A percentile compares a stretch with the other conserved stretches of the same genome.
These are phyloP conservation scores for Xerocomus potaroensis DNA, from an alignment of 768 basidiomycete species.

Conservation along the genomic window DNA sequence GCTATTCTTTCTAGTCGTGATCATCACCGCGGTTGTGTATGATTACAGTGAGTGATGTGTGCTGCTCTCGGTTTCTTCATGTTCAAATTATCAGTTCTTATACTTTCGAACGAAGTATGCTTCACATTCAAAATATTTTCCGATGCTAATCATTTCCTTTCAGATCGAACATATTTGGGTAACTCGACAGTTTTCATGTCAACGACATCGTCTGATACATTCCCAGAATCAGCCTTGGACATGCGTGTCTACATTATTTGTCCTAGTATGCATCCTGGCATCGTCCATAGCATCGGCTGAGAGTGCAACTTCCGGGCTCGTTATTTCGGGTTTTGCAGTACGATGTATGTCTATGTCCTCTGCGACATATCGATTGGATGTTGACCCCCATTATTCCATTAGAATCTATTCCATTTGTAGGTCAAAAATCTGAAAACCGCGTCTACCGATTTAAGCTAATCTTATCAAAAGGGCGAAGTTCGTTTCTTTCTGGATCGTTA, in stretches of 20 bases:
- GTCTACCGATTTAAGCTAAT: background rate
- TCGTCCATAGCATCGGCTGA: background rate
- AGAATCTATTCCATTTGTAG: background rate
- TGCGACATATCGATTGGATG: background rate
- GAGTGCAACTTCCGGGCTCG: background rate
- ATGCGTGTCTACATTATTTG: background rate
- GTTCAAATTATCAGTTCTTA: background rate
- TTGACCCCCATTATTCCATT: background rate
- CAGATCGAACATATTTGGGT: background rate
- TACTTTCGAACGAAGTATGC: background rate
- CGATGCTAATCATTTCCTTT: no score
- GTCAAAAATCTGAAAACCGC: background rate
- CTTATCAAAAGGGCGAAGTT: background rate
- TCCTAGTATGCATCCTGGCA: background rate
- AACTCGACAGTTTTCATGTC: background rate
- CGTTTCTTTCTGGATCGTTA: background rate
- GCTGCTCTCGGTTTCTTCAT: background rate
- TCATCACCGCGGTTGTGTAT: background rate
- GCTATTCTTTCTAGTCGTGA: background rate
- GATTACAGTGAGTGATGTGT: background rate
- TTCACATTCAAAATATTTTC: background rate
- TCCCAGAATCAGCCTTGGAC: background rate
- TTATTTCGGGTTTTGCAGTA: background rate
- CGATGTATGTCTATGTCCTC: background rate
- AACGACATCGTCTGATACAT: background rate